A percentile compares a stretch with the other conserved stretches of the same genome.
Evolutionary conservation across 2,329 filamentous ascomycete species (phyloP).

Genomic region (Ceratocystis eucalypticola): DNA sequence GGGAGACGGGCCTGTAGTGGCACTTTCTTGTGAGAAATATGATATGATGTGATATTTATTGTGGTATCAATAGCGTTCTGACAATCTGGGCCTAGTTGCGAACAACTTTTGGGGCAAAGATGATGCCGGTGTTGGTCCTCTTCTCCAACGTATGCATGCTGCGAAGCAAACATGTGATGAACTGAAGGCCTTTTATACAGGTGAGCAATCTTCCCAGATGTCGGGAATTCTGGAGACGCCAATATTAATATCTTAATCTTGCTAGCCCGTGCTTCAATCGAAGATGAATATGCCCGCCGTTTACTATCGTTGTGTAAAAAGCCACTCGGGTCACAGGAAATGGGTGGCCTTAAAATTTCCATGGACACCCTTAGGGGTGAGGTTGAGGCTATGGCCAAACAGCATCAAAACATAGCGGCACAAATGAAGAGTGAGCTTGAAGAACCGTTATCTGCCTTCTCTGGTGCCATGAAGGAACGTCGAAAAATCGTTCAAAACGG

Average conservation of each 20-base stretch:
- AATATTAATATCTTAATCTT: background rate
- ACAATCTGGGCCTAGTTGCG: conserved; percentile 47
- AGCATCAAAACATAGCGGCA: conserved; percentile 74
- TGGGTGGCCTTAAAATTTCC: conserved; percentile 68
- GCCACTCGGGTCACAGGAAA: conserved; percentile 74
- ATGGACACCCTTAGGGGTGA: conserved; percentile 80
- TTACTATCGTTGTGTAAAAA: conserved; percentile 76
- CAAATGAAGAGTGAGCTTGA: conserved; percentile 97
- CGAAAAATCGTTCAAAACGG: conserved; percentile 91
- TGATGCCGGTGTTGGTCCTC: conserved; percentile 82
- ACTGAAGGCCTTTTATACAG: conserved; percentile 75
- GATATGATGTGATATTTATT: background rate
- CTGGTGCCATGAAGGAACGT: conserved; percentile 89
- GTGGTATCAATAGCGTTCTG: background rate
- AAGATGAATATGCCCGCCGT: conserved; percentile 92
- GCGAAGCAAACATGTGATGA: conserved; percentile 94
- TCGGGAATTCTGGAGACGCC: background rate
- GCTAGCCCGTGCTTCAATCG: conserved; percentile 64
- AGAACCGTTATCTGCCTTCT: conserved; percentile 81
- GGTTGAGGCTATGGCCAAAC: conserved; percentile 84
- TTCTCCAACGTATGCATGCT: conserved; percentile 86
- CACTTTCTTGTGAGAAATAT: conserved; percentile 47
- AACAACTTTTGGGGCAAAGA: conserved; percentile 99
- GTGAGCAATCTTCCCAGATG: conserved; percentile 28
- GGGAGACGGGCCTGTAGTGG: conserved; percentile 49